Conservation (phyloP, 2,329 filamentous ascomycete genomes). For the Sarocladium oryzae region DNA sequence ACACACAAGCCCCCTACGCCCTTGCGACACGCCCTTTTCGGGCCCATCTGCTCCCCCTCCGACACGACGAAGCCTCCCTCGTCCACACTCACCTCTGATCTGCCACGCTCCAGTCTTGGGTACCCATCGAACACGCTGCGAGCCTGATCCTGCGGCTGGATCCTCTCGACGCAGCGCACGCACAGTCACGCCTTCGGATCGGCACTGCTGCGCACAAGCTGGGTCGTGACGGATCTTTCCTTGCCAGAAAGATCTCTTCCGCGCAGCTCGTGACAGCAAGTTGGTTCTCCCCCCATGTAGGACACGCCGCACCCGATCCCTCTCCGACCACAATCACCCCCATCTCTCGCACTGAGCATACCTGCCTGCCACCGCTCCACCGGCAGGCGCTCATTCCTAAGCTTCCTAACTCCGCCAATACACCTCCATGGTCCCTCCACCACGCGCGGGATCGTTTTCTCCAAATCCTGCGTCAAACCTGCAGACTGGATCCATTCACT, state of each 20-base stretch:
- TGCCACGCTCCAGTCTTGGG: background rate
- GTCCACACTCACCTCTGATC: background rate
- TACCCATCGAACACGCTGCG: background rate
- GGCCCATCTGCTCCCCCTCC: background rate
- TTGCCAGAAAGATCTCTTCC: background rate
- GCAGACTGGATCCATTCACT: conserved; percentile 50
- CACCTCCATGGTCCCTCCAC: conserved; percentile 51
- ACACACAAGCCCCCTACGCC: background rate
- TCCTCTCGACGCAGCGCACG: background rate
- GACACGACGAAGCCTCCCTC: conserved; percentile 6
- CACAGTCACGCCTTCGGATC: background rate
- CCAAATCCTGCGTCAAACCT: conserved; percentile 53
- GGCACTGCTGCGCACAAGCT: conserved; percentile 1
- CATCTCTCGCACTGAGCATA: conserved; percentile 24
- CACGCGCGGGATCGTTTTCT: conserved; percentile 59
- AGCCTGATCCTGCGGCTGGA: background rate
- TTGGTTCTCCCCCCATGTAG: conserved; percentile 29
- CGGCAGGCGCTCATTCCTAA: conserved; percentile 29
- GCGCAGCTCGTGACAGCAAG: conserved; percentile 2
- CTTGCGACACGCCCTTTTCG: conserved; percentile 7
- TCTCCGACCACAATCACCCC: conserved; percentile 21
- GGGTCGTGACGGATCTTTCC: conserved; percentile 2
- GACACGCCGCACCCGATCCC: conserved; percentile 19
- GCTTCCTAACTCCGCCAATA: conserved; percentile 26
- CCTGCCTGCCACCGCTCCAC: conserved; percentile 27